Percentiles rank a stretch among this genome's conserved stretches.
Evolutionary conservation across 805 yeast genomes (phyloP).

Genomic region (Lipomyces sp.): DNA sequence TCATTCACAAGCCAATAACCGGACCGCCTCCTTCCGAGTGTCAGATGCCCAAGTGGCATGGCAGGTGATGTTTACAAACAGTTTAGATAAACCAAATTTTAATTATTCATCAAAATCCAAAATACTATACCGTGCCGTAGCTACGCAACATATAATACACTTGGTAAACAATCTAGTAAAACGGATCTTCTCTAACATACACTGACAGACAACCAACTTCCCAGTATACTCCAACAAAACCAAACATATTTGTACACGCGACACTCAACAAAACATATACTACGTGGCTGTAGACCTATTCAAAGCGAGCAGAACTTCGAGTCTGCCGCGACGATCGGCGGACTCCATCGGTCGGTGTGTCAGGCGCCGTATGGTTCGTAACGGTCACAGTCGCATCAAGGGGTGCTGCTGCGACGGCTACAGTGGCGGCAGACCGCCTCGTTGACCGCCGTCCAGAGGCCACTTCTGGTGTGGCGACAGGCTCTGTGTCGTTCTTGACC

Average conservation of each 20-base stretch:
- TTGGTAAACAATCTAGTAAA: not conserved
- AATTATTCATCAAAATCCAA: not conserved
- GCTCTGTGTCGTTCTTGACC: not conserved
- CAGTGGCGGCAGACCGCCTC: constrained; percentile 2
- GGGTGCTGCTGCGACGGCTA: not conserved
- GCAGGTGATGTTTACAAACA: not conserved
- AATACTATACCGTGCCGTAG: not conserved
- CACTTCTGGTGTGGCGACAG: not conserved
- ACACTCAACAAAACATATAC: not conserved
- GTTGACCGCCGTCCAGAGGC: not conserved
- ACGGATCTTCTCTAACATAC: not conserved
- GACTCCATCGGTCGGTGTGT: not conserved
- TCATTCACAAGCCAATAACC: constrained; percentile 51
- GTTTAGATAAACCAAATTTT: not conserved
- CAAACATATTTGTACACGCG: not conserved
- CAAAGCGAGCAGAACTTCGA: constrained; percentile 12
- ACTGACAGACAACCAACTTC: not conserved
- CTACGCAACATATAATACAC: no score
- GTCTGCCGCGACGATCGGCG: constrained; percentile 17
- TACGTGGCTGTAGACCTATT: not conserved
- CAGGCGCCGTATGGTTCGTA: not conserved
- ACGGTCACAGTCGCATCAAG: not conserved
- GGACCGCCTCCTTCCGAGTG: constrained; percentile 63
- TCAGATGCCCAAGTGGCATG: constrained; percentile 20
- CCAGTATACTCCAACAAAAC: not conserved